A percentile compares a stretch with the other conserved stretches of the same genome.
Evolutionary conservation across 75 land plant genomes (phyloP).

Genomic region (Pinus albicaulis): DNA sequence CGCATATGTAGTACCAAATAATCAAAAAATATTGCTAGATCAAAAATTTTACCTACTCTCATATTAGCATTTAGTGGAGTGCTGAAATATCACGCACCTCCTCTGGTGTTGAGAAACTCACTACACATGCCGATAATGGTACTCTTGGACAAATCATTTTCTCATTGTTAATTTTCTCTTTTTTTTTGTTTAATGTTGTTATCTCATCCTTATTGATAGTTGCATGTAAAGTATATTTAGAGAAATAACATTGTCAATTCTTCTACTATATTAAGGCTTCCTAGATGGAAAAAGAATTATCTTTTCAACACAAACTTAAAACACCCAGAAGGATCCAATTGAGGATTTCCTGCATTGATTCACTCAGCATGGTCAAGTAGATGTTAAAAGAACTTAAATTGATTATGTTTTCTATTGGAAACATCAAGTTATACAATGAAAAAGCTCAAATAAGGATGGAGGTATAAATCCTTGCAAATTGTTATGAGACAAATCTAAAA

Average conservation of each 20-base stretch:
- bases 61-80: conserved; percentile 84
- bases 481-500: too few species aligned
- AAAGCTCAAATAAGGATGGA: too few species aligned
- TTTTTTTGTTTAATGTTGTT: conserved; percentile 59
- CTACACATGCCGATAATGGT: conserved; percentile 87
- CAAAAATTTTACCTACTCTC: conserved; percentile 87
- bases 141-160: conserved; percentile 92
- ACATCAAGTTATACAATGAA: too few species aligned
- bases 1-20: conserved; percentile 97
- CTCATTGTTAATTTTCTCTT: conserved; percentile 45
- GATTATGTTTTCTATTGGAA: too few species aligned
- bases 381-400: conserved; percentile 92
- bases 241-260: conserved; percentile 77
- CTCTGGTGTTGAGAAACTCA: conserved; percentile 82
- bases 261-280: conserved; percentile 88
- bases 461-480: too few species aligned
- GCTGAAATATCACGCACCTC: conserved; percentile 91
- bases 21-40: conserved; percentile 86
- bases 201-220: conserved; percentile 85
- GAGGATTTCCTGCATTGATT: conserved; percentile 41
- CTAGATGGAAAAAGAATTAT: conserved; percentile 80
- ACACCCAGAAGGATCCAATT: too few species aligned
- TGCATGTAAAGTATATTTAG: conserved; percentile 59
- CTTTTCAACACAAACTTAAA: conserved; percentile 90
- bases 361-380: conserved; percentile 92